Conservation (phyloP, 2,329 filamentous ascomycete species). For the Calonectria hawksworthii region DNA sequence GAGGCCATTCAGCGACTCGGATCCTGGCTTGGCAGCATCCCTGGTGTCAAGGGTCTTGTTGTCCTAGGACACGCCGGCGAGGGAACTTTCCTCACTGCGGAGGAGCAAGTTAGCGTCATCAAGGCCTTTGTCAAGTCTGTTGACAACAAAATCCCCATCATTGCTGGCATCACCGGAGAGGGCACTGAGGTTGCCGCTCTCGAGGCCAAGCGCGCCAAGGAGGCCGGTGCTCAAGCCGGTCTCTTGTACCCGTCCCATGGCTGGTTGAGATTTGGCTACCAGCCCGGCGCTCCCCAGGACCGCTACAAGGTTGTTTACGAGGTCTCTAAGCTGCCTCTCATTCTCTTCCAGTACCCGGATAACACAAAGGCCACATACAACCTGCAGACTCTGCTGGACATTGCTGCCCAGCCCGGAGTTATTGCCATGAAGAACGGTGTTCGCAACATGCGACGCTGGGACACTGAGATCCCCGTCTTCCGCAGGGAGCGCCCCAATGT, state of each 20-base stretch:
- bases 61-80: constrained; percentile 69
- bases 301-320: constrained; percentile 65
- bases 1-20: constrained; percentile 66
- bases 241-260: constrained; percentile 67
- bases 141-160: constrained; percentile 63
- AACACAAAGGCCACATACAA: constrained; percentile 66
- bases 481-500: constrained; percentile 62
- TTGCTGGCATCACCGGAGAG: constrained; percentile 66
- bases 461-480: constrained; percentile 68
- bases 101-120: constrained; percentile 65
- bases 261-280: constrained; percentile 69
- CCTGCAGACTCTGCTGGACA: constrained; percentile 66
- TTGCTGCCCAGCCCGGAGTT: constrained; percentile 64
- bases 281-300: constrained; percentile 65
- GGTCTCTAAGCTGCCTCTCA: constrained; percentile 62
- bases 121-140: constrained; percentile 66
- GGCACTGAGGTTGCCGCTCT: constrained; percentile 66
- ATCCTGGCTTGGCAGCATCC: constrained; percentile 65
- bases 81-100: constrained; percentile 65
- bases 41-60: constrained; percentile 65
- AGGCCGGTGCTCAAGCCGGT: constrained; percentile 64
- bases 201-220: constrained; percentile 64
- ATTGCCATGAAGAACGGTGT: constrained; percentile 71
- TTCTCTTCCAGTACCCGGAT: constrained; percentile 68
- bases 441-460: constrained; percentile 70